phyloP scores from a whole-genome alignment of 1,284 basidiomycete genomes.

The Heterobasidion parviporum region DNA sequence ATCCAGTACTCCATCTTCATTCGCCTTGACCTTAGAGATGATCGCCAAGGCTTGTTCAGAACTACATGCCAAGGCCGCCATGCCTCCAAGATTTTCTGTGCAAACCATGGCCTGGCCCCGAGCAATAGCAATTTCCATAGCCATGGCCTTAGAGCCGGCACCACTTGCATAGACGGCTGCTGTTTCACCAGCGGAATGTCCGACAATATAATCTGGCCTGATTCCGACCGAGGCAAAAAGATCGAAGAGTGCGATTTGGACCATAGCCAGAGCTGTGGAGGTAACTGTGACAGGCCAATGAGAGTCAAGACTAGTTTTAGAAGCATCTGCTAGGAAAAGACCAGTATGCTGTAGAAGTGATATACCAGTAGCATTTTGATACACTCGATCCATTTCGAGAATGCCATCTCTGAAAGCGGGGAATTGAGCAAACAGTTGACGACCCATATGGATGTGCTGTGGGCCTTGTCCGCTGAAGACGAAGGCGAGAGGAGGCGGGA shows the following conservation, averaged over 20 bases:
- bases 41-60: slow-evolving; percentile 16
- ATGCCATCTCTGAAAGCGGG: slow-evolving; percentile 28
- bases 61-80: slow-evolving; percentile 34
- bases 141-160: slow-evolving; percentile 28
- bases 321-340: slow-evolving; percentile 17
- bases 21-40: slow-evolving; percentile 12
- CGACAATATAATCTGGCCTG: slow-evolving; percentile 27
- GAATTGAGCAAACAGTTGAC: slow-evolving; percentile 26
- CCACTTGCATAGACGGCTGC: slow-evolving; percentile 34
- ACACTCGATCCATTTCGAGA: slow-evolving; percentile 24
- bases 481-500: slow-evolving; percentile 23
- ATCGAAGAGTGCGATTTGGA: slow-evolving; percentile 37
- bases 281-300: slow-evolving; percentile 25
- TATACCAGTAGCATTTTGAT: slow-evolving; percentile 19
- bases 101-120: slow-evolving; percentile 26
- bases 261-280: slow-evolving; percentile 28
- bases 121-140: slow-evolving; percentile 30
- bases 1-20: slow-evolving; percentile 16
- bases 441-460: slow-evolving; percentile 33
- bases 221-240: slow-evolving; percentile 25
- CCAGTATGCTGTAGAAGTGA: slow-evolving; percentile 26
- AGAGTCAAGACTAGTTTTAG: slow-evolving; percentile 17
- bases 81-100: slow-evolving; percentile 24
- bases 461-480: slow-evolving; percentile 34
- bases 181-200: slow-evolving; percentile 36